Percentiles rank a stretch among this genome's conserved stretches.
These are phyloP conservation scores for Mucuna pruriens DNA, from an alignment of 306 rosid species.

Conservation along the genomic window DNA sequence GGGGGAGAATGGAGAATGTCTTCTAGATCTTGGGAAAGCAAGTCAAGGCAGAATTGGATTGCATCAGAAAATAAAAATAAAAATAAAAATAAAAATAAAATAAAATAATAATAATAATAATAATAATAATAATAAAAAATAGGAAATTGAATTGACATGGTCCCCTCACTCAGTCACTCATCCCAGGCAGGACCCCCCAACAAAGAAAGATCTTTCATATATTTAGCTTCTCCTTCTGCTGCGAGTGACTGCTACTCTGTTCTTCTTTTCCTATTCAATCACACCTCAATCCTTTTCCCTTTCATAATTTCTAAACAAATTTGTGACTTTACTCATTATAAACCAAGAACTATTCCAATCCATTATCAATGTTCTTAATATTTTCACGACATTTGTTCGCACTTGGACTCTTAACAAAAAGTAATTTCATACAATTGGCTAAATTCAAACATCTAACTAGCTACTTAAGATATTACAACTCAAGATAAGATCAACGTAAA, in stretches of 20 bases:
- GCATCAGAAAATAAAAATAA: background rate
- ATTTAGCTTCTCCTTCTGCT: conserved; percentile 10
- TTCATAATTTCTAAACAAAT: too few relatives aligned
- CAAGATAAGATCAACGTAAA: too few relatives aligned
- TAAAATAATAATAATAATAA: background rate
- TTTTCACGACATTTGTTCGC: too few relatives aligned
- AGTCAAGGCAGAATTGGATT: conserved; percentile 32
- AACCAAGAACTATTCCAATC: too few relatives aligned
- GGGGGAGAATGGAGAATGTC: conserved; percentile 42
- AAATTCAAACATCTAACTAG: too few relatives aligned
- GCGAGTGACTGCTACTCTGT: conserved; percentile 6
- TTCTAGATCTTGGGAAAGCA: conserved; percentile 19
- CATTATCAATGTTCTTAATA: too few relatives aligned
- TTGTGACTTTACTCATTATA: too few relatives aligned
- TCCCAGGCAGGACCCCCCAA: conserved; percentile 1
- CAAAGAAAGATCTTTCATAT: conserved; percentile 8
- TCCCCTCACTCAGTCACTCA: conserved; percentile 11
- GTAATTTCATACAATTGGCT: too few relatives aligned
- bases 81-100: background rate
- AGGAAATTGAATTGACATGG: conserved; percentile 32
- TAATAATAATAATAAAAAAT: background rate
- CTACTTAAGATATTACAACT: too few relatives aligned
- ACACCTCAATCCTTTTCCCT: conserved; percentile 29
- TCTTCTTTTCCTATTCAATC: conserved; percentile 36
- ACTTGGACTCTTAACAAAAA: too few relatives aligned